Evolutionary conservation across 495 filamentous ascomycete genomes (phyloP).

Genomic region (Lophium mytilinum): DNA sequence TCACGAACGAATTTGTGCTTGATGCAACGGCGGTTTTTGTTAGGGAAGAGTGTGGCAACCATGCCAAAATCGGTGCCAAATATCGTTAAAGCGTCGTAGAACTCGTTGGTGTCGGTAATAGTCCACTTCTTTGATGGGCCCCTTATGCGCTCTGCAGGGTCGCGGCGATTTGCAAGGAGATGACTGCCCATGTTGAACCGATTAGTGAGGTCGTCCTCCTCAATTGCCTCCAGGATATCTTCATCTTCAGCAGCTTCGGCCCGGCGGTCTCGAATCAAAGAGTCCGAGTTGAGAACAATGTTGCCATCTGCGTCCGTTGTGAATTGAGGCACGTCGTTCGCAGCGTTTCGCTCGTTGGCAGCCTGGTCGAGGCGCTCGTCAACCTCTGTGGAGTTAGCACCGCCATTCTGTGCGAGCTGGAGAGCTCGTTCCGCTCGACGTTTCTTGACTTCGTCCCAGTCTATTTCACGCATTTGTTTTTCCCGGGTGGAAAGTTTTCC

Average conservation of each 20-base stretch:
- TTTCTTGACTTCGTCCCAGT: slow-evolving; percentile 39
- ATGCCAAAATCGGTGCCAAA: slow-evolving; percentile 92
- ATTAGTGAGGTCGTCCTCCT: slow-evolving; percentile 77
- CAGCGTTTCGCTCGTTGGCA: slow-evolving; percentile 1
- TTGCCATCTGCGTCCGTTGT: slow-evolving; percentile 62
- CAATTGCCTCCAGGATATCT: slow-evolving; percentile 55
- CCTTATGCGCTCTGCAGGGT: slow-evolving; percentile 26
- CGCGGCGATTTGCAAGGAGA: slow-evolving; percentile 42
- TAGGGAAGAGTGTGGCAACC: slow-evolving; percentile 74
- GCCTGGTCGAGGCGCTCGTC: slow-evolving; percentile 2
- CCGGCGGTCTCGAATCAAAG: slow-evolving; percentile 71
- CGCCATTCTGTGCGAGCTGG: neutral
- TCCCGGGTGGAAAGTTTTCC: slow-evolving; percentile 75
- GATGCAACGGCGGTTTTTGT: slow-evolving; percentile 65
- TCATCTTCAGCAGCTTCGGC: slow-evolving; percentile 51
- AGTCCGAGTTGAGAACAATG: slow-evolving; percentile 71
- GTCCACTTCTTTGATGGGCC: slow-evolving; percentile 68
- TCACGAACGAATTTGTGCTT: slow-evolving; percentile 92
- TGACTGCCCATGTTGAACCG: slow-evolving; percentile 67
- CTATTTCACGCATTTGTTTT: slow-evolving; percentile 46
- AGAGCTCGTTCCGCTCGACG: slow-evolving; percentile 13
- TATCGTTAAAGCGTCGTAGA: slow-evolving; percentile 75
- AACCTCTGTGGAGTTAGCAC: slow-evolving; percentile 2
- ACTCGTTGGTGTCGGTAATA: slow-evolving; percentile 66
- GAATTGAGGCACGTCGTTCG: neutral